Conservation (phyloP, 768 basidiomycete genomes). For the Macrocybe gigantea region DNA sequence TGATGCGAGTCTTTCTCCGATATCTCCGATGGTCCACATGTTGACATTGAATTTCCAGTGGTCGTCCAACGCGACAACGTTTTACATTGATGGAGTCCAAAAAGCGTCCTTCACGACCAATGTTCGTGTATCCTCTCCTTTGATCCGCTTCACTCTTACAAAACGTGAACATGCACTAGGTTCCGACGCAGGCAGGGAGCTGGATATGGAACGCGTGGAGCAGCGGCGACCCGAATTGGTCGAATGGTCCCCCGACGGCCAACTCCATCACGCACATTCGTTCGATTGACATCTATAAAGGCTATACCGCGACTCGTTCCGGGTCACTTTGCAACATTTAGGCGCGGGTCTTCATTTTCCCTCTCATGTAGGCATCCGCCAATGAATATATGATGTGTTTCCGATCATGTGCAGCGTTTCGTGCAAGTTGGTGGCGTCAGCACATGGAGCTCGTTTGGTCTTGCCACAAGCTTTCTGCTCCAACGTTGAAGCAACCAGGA, state of each 20-base stretch:
- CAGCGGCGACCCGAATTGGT: slow-evolving; percentile 28
- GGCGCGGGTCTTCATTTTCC: no score
- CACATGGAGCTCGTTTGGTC: no score
- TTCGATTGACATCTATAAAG: slow-evolving; percentile 28
- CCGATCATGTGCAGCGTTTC: no score
- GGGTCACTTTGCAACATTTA: slow-evolving; percentile 19
- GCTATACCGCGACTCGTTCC: slow-evolving; percentile 18
- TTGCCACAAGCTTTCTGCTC: no score
- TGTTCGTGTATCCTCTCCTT: slow-evolving; percentile 12
- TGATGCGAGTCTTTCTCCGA: slow-evolving; percentile 18
- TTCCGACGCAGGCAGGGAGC: slow-evolving; percentile 20
- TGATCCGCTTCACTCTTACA: background rate
- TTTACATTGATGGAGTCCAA: slow-evolving; percentile 27
- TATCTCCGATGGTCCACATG: background rate
- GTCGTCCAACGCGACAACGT: slow-evolving; percentile 21
- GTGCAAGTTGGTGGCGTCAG: no score
- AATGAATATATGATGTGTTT: no score
- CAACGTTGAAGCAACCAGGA: no score
- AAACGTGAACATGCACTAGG: slow-evolving; percentile 10
- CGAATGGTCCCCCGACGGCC: slow-evolving; percentile 26
- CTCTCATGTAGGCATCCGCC: no score
- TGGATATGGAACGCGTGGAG: slow-evolving; percentile 33
- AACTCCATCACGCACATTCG: slow-evolving; percentile 28
- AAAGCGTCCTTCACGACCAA: slow-evolving; percentile 22
- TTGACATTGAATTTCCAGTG: slow-evolving; percentile 15